Evolutionary conservation across 164 flowering plant species (phyloP).

Genomic region (Vitis riparia): DNA sequence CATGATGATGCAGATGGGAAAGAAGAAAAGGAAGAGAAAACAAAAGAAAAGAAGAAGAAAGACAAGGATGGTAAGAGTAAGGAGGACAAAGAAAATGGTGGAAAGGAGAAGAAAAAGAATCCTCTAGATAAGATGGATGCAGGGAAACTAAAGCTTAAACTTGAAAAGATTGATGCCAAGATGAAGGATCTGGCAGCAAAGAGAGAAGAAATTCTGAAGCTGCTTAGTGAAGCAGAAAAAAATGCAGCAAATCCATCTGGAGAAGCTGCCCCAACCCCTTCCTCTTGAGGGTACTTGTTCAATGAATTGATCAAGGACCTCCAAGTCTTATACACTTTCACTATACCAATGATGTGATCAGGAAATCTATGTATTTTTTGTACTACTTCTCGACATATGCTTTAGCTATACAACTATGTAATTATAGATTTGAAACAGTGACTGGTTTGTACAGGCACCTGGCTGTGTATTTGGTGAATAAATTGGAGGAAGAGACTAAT

Average conservation of each 20-base stretch:
- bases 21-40: conserved; percentile 13
- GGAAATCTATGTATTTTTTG: too few species aligned
- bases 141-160: conserved; percentile 43
- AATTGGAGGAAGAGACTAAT: too few species aligned
- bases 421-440: too few species aligned
- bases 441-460: too few species aligned
- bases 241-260: conserved; percentile 1
- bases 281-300: not conserved
- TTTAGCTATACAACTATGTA: too few species aligned
- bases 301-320: not conserved
- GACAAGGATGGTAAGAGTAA: conserved; percentile 22
- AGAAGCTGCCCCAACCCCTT: not conserved
- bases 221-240: conserved; percentile 36
- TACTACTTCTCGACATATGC: too few species aligned
- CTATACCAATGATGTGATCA: too few species aligned
- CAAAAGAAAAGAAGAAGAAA: conserved; percentile 23
- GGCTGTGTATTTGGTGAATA: too few species aligned
- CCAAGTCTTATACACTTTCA: too few species aligned
- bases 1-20: conserved; percentile 4
- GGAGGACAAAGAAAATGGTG: conserved; percentile 21
- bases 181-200: conserved; percentile 39
- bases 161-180: conserved; percentile 54
- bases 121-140: conserved; percentile 62
- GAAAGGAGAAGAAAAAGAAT: conserved; percentile 53
- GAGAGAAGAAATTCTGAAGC: conserved; percentile 49